Conservation (phyloP, 2,329 filamentous ascomycete genomes). For the Xylaria sp. region DNA sequence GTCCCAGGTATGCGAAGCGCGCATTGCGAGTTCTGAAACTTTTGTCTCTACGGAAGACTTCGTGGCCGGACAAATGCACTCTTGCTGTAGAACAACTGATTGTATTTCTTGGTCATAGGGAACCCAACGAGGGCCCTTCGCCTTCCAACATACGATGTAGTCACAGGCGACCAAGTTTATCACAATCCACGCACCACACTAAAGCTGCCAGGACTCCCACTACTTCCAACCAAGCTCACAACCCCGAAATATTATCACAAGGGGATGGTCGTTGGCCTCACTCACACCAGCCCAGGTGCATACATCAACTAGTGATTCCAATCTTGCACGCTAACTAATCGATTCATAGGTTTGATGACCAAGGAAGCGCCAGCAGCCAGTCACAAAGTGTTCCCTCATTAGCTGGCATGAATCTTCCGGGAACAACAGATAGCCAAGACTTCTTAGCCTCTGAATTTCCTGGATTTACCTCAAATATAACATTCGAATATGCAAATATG, state of each 20-base stretch:
- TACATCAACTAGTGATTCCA: neutral
- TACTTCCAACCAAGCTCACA: neutral
- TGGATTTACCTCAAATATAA: neutral
- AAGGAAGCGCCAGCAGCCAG: neutral
- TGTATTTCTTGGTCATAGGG: neutral
- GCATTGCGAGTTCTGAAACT: slow-evolving; percentile 16
- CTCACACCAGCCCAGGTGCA: neutral
- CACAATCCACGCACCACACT: neutral
- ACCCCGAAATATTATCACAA: neutral
- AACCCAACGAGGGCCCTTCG: neutral
- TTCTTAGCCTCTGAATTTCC: neutral
- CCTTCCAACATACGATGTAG: neutral
- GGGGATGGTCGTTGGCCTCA: neutral
- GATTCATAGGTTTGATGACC: neutral
- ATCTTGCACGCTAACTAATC: neutral
- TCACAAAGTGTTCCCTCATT: neutral
- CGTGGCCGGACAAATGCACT: slow-evolving; percentile 17
- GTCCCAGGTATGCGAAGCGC: slow-evolving; percentile 9
- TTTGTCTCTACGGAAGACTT: slow-evolving; percentile 10
- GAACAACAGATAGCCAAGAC: slow-evolving; percentile 1
- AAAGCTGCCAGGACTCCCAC: neutral
- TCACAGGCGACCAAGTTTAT: neutral
- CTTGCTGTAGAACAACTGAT: slow-evolving; percentile 18
- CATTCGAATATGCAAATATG: neutral
- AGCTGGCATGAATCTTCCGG: neutral